These are phyloP conservation scores for Plasmodium coatneyi DNA, from an alignment of 169 alveolate species.

Conservation along the genomic window DNA sequence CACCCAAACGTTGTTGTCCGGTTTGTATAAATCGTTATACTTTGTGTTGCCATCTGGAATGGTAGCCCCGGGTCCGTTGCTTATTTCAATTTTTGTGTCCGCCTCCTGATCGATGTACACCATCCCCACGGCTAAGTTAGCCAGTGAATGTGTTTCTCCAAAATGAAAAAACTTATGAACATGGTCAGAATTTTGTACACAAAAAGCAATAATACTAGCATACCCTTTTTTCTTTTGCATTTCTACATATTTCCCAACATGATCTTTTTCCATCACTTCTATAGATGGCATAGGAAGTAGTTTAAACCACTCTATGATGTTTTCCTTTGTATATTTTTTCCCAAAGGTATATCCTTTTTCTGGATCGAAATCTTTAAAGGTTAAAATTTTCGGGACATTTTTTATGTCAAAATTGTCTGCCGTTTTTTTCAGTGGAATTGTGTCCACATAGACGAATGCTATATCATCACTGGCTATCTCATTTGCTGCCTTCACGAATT, in stretches of 20 bases:
- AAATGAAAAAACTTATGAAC: constrained; percentile 60
- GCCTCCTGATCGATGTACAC: constrained; percentile 16
- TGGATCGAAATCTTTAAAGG: constrained; percentile 63
- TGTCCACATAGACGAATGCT: constrained; percentile 59
- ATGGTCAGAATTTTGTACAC: constrained; percentile 38
- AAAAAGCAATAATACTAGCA: constrained; percentile 72
- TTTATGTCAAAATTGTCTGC: constrained; percentile 65
- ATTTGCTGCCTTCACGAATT: constrained; percentile 52
- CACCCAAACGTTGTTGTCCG: constrained; percentile 28
- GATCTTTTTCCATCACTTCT: constrained; percentile 34
- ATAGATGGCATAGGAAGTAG: constrained; percentile 42
- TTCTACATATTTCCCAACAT: constrained; percentile 59
- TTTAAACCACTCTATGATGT: constrained; percentile 56
- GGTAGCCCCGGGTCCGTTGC: constrained; percentile 72
- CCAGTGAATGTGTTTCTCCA: constrained; percentile 63
- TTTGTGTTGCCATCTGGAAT: constrained; percentile 8
- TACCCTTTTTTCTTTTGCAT: constrained; percentile 65
- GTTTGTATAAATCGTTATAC: constrained; percentile 42
- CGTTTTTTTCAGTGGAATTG: constrained; percentile 37
- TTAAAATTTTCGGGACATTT: constrained; percentile 45
- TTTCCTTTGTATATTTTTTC: constrained; percentile 64
- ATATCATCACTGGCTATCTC: constrained; percentile 22
- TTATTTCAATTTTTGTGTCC: constrained; percentile 43
- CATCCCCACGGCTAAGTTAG: constrained; percentile 62
- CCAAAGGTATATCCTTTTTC: constrained; percentile 71